These are phyloP conservation scores for Aplosporella prunicola DNA, from an alignment of 2,329 filamentous ascomycete species.

Conservation along the genomic window DNA sequence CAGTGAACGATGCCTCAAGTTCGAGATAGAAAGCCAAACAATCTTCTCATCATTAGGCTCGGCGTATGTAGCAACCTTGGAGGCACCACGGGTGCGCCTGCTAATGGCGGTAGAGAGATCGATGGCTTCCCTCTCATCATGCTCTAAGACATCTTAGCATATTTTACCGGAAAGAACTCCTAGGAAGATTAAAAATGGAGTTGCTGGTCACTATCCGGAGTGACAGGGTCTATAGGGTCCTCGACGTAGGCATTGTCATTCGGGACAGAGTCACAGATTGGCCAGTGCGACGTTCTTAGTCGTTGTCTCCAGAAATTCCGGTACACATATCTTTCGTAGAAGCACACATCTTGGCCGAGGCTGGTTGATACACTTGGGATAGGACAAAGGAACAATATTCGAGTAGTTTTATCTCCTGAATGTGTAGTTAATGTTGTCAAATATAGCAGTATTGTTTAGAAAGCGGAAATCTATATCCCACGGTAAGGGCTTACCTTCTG, in stretches of 20 bases:
- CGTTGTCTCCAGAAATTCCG: constrained; percentile 32
- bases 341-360: not conserved
- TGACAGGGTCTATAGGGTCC: constrained; percentile 34
- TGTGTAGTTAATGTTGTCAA: not conserved
- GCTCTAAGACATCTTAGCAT: constrained; percentile 20
- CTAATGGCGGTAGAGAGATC: constrained; percentile 38
- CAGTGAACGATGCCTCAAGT: not conserved
- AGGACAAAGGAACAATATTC: too few species aligned
- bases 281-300: constrained; percentile 39
- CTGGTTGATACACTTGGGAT: not conserved
- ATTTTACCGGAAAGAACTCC: not conserved
- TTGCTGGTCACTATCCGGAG: constrained; percentile 36
- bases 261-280: constrained; percentile 37
- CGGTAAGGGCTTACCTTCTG: not conserved
- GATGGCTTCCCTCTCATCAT: constrained; percentile 42
- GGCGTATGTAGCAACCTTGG: constrained; percentile 34
- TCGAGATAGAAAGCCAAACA: too few species aligned
- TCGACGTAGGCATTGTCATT: constrained; percentile 38
- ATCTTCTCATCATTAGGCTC: constrained; percentile 47
- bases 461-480: not conserved
- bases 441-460: not conserved
- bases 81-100: constrained; percentile 37
- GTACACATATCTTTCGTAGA: constrained; percentile 19
- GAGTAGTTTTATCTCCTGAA: too few species aligned
- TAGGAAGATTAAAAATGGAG: constrained; percentile 26